Percentiles rank a stretch among this genome's conserved stretches.
Conservation (phyloP, 495 filamentous ascomycete genomes). For the Podospora anserina region DNA sequence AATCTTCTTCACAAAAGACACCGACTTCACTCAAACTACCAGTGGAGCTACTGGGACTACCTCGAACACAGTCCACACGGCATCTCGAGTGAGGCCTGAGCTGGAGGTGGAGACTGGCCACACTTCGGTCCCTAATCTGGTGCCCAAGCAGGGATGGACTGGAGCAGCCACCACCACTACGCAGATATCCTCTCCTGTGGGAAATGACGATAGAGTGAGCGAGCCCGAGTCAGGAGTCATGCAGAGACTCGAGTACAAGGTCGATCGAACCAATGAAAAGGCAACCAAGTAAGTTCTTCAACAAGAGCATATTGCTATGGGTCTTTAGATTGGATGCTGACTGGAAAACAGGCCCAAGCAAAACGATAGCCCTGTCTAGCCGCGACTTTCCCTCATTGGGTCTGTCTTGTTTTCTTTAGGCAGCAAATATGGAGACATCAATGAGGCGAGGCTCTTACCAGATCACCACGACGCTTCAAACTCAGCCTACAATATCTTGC, state of each 20-base stretch:
- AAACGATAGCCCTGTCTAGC: too few species aligned
- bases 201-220: not conserved
- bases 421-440: too few species aligned
- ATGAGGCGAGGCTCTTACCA: too few species aligned
- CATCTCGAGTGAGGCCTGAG: not conserved
- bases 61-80: too few species aligned
- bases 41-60: not conserved
- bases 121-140: not conserved
- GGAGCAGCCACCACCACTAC: not conserved
- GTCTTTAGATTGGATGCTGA: too few species aligned
- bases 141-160: not conserved
- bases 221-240: not conserved
- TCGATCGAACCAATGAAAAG: not conserved
- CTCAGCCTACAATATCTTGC: too few species aligned
- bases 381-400: too few species aligned
- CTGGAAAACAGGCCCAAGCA: too few species aligned
- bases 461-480: too few species aligned
- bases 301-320: too few species aligned
- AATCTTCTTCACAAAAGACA: not conserved
- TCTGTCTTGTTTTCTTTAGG: too few species aligned
- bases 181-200: not conserved
- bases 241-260: not conserved
- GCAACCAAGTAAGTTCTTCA: too few species aligned
- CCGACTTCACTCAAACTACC: not conserved
- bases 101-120: not conserved